These are phyloP conservation scores for Trichoderma parareesei DNA, from an alignment of 495 filamentous ascomycete species.

Conservation along the genomic window DNA sequence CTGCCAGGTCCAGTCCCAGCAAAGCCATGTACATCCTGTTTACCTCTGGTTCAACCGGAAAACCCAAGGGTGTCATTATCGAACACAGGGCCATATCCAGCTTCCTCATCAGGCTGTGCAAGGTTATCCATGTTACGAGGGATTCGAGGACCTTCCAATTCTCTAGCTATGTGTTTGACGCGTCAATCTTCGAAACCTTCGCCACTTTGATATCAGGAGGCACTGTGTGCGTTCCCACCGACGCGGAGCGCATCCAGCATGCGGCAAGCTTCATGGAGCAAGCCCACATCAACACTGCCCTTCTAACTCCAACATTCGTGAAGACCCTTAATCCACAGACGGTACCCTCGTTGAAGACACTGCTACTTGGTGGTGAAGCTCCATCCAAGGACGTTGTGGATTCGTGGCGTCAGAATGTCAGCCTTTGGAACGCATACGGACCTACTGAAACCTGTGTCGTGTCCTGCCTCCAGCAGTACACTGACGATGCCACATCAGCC, in stretches of 20 bases:
- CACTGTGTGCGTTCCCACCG: background rate
- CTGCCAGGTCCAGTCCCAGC: background rate
- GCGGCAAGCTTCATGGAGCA: background rate
- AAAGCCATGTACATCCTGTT: slow-evolving; percentile 44
- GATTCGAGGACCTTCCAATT: slow-evolving; percentile 40
- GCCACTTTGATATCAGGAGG: slow-evolving; percentile 41
- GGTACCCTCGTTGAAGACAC: slow-evolving; percentile 28
- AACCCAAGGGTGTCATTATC: slow-evolving; percentile 40
- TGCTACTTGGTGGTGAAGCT: slow-evolving; percentile 30
- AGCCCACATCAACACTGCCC: background rate
- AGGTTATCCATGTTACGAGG: slow-evolving; percentile 23
- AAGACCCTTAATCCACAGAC: slow-evolving; percentile 31
- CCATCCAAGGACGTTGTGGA: slow-evolving; percentile 17
- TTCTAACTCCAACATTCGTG: slow-evolving; percentile 23
- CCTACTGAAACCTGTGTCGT: slow-evolving; percentile 33
- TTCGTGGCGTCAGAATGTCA: slow-evolving; percentile 13
- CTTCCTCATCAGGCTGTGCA: slow-evolving; percentile 24
- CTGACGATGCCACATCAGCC: slow-evolving; percentile 17
- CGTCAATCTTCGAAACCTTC: slow-evolving; percentile 44
- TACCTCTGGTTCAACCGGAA: slow-evolving; percentile 54
- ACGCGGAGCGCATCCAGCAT: background rate
- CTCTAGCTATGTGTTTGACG: slow-evolving; percentile 50
- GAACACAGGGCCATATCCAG: slow-evolving; percentile 31
- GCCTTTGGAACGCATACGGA: slow-evolving; percentile 23
- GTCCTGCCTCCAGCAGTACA: background rate